Conservation (phyloP, 2,329 filamentous ascomycete genomes). For the Boeremia lycopersici region DNA sequence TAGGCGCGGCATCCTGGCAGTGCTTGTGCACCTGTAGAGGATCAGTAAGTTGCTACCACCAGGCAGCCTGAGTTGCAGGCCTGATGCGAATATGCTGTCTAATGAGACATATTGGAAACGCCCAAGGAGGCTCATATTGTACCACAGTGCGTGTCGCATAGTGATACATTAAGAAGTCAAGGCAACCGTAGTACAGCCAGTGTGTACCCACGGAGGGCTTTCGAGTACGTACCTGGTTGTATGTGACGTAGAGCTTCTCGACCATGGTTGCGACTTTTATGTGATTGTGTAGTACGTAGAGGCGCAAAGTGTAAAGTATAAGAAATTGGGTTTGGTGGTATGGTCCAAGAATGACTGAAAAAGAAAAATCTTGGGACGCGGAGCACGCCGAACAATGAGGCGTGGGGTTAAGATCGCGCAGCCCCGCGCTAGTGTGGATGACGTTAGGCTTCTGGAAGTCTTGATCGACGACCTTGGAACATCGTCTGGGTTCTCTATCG, state of each 20-base stretch:
- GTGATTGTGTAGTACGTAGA: neutral
- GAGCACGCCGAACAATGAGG: constrained; percentile 12
- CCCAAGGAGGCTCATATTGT: no score
- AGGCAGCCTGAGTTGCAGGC: neutral
- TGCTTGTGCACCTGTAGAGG: constrained; percentile 85
- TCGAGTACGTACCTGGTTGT: constrained; percentile 48
- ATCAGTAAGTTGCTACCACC: neutral
- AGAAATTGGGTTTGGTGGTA: constrained; percentile 1
- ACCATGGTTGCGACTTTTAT: constrained; percentile 41
- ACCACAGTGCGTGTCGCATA: neutral
- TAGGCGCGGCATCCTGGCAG: constrained; percentile 82
- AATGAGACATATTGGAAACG: neutral
- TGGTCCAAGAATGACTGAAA: constrained; percentile 6
- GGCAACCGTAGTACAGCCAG: constrained; percentile 1
- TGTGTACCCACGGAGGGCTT: neutral
- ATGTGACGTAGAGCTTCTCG: constrained; percentile 52
- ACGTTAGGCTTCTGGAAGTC: constrained; percentile 4
- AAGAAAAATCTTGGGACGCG: constrained; percentile 15
- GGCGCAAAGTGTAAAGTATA: constrained; percentile 3
- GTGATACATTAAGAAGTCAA: neutral
- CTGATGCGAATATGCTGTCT: neutral
- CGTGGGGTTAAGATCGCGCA: constrained; percentile 10
- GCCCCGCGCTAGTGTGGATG: constrained; percentile 12
- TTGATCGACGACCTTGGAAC: neutral
- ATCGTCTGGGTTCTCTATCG: neutral